Evolutionary conservation across 768 basidiomycete genomes (phyloP), one percentile per base, ranked within the genome.

Genomic region (Kwoniella mangroviensis): DNA sequence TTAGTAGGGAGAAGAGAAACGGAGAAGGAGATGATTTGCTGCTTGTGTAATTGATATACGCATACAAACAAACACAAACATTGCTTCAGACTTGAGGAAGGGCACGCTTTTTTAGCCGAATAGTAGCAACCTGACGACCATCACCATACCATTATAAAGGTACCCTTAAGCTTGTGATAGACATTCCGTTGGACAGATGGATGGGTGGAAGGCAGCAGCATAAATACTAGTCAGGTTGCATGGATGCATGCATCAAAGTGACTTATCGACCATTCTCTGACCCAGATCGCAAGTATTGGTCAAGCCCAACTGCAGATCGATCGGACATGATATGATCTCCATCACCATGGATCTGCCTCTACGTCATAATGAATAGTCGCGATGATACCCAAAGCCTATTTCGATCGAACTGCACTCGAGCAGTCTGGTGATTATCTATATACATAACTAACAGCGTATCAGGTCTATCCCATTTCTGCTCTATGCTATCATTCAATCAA

Each of bases 361-460:
- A 54, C 53, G 53, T 54, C 53, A 54, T 54, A 54, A 2, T n/a
- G 22, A 10, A 11, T n/a, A 49, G 56, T 28, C 26, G 26, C 4
- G 22, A 21, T 55, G 53, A 55, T 4, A 17, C 12, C 15, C 26
- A 34, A 17, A 24, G 26, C 17, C 34, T 21, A 57, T 2, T 57
- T 57, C 56, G 56, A 57, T 57, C 56, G 56, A 49, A 26, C 34
- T 26, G 26, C 26, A 26, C 21, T n/a, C 40, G 21, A 24, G 21
- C 21, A 57, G 55, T 11, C 58, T 60, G 40, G 41, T 42, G 41
- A 42, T 24, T 22, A 21, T n/a, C 54, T 55, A 13, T 5, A 55
- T 55, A n/a, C 22, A 55, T n/a, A 7, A 34, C 28, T 28, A 19
- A 17, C 34, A 58, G 34, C 56, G 56, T 58, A 58, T 62, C 60